A percentile compares a stretch with the other conserved stretches of the same genome.
phyloP scores from a whole-genome alignment of 495 filamentous ascomycete species.

The Mytilinidion resinicola region DNA sequence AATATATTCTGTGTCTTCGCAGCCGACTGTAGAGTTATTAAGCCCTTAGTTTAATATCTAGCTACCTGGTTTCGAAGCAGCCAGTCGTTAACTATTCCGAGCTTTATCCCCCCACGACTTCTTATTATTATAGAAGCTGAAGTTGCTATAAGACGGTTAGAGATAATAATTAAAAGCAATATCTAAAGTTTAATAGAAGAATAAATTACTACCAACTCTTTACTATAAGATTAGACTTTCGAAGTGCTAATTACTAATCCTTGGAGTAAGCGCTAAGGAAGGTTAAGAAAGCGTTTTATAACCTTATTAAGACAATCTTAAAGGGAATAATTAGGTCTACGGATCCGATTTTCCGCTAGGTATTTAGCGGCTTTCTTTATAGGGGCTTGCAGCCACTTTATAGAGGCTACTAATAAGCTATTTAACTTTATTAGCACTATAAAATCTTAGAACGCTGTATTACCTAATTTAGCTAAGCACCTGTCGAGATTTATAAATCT shows the following conservation, averaged over 20 bases:
- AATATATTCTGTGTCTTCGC: not conserved
- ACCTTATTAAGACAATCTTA: not conserved
- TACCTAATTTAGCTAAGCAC: not conserved
- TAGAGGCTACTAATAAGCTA: not conserved
- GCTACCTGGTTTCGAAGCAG: not conserved
- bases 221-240: not conserved
- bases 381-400: not conserved
- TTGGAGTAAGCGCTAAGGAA: not conserved
- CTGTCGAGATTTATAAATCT: not conserved
- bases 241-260: not conserved
- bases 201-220: not conserved
- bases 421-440: slow-evolving; percentile 1
- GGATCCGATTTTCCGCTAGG: not conserved
- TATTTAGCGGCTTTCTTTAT: not conserved
- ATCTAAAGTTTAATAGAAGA: not conserved
- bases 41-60: not conserved
- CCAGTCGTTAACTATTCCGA: not conserved
- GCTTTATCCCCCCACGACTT: not conserved
- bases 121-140: not conserved
- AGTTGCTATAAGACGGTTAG: not conserved
- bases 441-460: not conserved
- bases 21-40: not conserved
- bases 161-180: not conserved
- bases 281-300: not conserved
- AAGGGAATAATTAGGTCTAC: not conserved